These are phyloP conservation scores for Entomortierella parvispora DNA, from an alignment of 192 early-diverging fungal genomes.

Conservation along the genomic window DNA sequence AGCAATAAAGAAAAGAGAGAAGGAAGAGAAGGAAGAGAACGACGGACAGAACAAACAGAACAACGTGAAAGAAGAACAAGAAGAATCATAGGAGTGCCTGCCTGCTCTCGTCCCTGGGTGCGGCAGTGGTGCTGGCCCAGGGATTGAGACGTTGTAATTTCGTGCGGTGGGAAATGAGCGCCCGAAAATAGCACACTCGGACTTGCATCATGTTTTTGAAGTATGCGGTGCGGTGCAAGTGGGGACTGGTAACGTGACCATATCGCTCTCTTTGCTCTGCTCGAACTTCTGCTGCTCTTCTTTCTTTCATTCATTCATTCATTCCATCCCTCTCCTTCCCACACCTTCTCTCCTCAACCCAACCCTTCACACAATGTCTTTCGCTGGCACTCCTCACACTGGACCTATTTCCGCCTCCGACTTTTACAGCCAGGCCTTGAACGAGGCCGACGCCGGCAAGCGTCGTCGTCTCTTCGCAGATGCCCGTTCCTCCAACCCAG, in stretches of 20 bases:
- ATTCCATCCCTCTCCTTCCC: background rate
- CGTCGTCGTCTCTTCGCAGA: constrained; percentile 51
- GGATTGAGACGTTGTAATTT: too few relatives aligned
- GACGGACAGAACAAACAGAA: background rate
- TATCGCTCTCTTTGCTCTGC: background rate
- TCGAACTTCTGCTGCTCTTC: background rate
- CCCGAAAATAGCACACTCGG: too few relatives aligned
- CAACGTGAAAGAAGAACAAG: background rate
- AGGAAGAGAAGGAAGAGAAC: background rate
- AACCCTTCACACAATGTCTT: constrained; percentile 19
- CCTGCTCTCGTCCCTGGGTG: background rate
- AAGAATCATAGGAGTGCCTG: too few relatives aligned
- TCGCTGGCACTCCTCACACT: constrained; percentile 23
- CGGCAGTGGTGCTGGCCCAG: too few relatives aligned
- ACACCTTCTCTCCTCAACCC: background rate
- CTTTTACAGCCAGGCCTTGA: constrained; percentile 31
- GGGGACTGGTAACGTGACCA: background rate
- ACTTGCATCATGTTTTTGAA: background rate
- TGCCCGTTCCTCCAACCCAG: constrained; percentile 39
- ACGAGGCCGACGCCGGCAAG: constrained; percentile 39
- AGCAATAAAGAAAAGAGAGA: background rate
- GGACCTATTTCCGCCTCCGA: constrained; percentile 30
- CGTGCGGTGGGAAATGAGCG: too few relatives aligned
- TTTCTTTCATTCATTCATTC: background rate
- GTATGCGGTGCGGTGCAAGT: too few relatives aligned